Conservation (phyloP, 768 basidiomycete species). For the Lactarius hengduanensis region DNA sequence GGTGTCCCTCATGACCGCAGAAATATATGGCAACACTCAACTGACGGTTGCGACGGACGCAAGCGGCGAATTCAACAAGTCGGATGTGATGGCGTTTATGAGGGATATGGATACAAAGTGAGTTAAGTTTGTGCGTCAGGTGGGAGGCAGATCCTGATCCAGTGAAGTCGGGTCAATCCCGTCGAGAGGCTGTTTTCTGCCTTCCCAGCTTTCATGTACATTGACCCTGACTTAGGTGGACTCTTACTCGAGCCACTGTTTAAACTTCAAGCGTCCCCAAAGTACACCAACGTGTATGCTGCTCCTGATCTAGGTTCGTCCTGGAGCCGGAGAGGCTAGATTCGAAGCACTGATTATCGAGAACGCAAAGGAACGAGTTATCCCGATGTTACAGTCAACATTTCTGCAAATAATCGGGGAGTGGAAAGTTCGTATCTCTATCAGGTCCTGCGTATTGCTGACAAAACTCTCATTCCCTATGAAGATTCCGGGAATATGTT, state of each 20-base stretch:
- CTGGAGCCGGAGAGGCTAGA: too few species aligned
- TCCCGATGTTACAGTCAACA: slow-evolving; percentile 10
- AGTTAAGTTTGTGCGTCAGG: slow-evolving; percentile 1
- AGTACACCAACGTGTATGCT: slow-evolving; percentile 26
- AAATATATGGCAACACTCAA: slow-evolving; percentile 53
- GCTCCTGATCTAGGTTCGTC: slow-evolving; percentile 29
- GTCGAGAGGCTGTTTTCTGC: slow-evolving; percentile 55
- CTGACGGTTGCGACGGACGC: slow-evolving; percentile 50
- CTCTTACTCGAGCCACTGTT: slow-evolving; percentile 30
- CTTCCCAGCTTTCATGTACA: slow-evolving; percentile 53
- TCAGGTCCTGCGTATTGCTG: not conserved
- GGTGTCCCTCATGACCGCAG: slow-evolving; percentile 53
- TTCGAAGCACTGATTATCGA: not conserved
- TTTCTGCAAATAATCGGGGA: not conserved
- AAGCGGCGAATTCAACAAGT: slow-evolving; percentile 49
- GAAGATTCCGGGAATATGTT: slow-evolving; percentile 38
- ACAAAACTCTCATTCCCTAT: not conserved
- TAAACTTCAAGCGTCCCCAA: slow-evolving; percentile 20
- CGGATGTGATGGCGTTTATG: slow-evolving; percentile 53
- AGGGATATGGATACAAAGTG: slow-evolving; percentile 41
- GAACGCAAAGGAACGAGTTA: not conserved
- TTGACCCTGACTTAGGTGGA: slow-evolving; percentile 49
- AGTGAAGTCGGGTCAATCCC: slow-evolving; percentile 39
- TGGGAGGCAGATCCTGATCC: slow-evolving; percentile 6
- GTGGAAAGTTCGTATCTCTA: slow-evolving; percentile 16